phyloP scores from a whole-genome alignment of 345 rosid genomes.

The Nasturtium officinale region DNA sequence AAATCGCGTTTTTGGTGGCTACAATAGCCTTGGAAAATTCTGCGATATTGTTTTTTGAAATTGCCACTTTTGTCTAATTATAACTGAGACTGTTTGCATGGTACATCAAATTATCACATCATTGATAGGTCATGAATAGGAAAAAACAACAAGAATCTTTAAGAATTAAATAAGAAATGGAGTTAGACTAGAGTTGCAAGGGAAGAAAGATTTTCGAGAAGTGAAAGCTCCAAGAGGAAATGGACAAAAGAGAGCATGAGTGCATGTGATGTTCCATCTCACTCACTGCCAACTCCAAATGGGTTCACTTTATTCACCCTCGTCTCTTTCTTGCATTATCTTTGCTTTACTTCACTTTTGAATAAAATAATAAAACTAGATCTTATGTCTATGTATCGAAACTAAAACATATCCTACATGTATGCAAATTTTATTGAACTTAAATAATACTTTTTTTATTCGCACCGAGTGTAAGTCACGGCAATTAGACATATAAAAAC shows the following conservation, averaged over 20 bases:
- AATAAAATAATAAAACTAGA: constrained; percentile 9
- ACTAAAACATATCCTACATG: constrained; percentile 27
- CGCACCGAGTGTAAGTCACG: not conserved
- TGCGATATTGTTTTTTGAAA: not conserved
- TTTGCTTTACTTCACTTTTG: constrained; percentile 34
- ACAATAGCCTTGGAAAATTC: constrained; percentile 12
- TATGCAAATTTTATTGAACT: not conserved
- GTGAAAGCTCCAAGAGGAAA: constrained; percentile 72
- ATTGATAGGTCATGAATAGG: constrained; percentile 32
- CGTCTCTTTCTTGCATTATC: constrained; percentile 35
- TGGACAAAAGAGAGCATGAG: constrained; percentile 57
- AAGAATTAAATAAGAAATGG: constrained; percentile 17
- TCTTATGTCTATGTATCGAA: constrained; percentile 30
- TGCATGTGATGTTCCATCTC: constrained; percentile 60
- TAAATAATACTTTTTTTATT: not conserved
- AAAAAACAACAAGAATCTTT: constrained; percentile 19
- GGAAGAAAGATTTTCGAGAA: constrained; percentile 35
- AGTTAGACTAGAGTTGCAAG: constrained; percentile 5
- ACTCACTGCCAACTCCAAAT: constrained; percentile 44
- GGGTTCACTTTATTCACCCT: constrained; percentile 56
- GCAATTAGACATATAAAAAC: not conserved
- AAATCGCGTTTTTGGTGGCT: constrained; percentile 9
- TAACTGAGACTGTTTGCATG: constrained; percentile 22
- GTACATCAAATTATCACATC: constrained; percentile 29
- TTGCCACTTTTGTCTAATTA: constrained; percentile 13